phyloP scores from a whole-genome alignment of 345 rosid species.

The Heritiera fomes region DNA sequence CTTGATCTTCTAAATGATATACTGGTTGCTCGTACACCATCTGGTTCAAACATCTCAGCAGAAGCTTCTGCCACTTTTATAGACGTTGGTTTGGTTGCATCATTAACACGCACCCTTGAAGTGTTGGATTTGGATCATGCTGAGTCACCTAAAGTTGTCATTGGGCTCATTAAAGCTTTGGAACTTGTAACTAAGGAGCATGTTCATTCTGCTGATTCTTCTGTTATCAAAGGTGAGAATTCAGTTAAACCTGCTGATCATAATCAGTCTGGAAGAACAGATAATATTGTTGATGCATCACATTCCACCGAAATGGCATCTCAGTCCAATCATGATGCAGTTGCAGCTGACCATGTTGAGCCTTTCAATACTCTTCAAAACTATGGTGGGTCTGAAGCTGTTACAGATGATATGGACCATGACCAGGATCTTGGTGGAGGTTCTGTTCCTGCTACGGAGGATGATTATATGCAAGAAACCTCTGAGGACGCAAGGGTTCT shows the following conservation, averaged over 20 bases:
- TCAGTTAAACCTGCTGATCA: slow-evolving; percentile 51
- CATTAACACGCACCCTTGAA: slow-evolving; percentile 76
- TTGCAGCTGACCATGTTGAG: slow-evolving; percentile 53
- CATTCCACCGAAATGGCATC: slow-evolving; percentile 56
- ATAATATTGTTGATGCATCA: slow-evolving; percentile 52
- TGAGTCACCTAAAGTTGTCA: slow-evolving; percentile 86
- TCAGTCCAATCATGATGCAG: slow-evolving; percentile 58
- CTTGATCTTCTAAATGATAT: slow-evolving; percentile 88
- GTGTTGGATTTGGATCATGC: slow-evolving; percentile 85
- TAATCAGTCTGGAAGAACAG: slow-evolving; percentile 53
- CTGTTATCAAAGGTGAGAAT: slow-evolving; percentile 62
- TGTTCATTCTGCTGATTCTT: slow-evolving; percentile 62
- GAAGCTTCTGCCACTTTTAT: slow-evolving; percentile 91
- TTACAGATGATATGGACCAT: slow-evolving; percentile 92
- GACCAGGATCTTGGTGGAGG: slow-evolving; percentile 87
- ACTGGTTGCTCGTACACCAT: slow-evolving; percentile 75
- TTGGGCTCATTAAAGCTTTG: slow-evolving; percentile 76
- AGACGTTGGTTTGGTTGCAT: slow-evolving; percentile 82
- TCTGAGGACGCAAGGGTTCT: slow-evolving; percentile 71
- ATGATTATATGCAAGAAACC: slow-evolving; percentile 88
- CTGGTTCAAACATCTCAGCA: slow-evolving; percentile 74
- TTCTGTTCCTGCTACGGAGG: slow-evolving; percentile 67
- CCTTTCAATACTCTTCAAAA: slow-evolving; percentile 51
- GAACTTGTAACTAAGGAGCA: slow-evolving; percentile 95
- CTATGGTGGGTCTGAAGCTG: slow-evolving; percentile 77